Conservation (phyloP, 352 stramenopile species). For the Globisporangium ultimum region DNA sequence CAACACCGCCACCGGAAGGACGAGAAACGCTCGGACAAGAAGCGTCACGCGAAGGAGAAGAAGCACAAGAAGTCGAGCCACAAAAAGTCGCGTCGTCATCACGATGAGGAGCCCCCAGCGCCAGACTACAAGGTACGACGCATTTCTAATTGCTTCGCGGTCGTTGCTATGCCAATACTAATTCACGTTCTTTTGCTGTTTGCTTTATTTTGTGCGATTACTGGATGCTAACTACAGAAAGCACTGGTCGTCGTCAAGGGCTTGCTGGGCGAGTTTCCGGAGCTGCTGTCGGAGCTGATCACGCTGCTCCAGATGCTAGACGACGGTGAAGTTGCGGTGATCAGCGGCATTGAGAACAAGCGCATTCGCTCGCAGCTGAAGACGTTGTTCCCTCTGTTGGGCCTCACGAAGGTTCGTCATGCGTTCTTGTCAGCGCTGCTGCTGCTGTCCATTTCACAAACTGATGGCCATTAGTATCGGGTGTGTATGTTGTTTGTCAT, state of each 20-base stretch:
- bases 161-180: too few species aligned
- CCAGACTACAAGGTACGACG: conserved; percentile 9
- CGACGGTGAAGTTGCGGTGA: conserved; percentile 66
- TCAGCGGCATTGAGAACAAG: conserved; percentile 73
- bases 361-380: conserved; percentile 63
- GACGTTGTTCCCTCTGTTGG: conserved; percentile 68
- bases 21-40: conserved; percentile 29
- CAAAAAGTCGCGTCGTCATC: conserved; percentile 21
- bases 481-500: not conserved
- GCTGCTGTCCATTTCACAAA: not conserved
- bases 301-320: conserved; percentile 74
- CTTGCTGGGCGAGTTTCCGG: conserved; percentile 64
- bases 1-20: conserved; percentile 10
- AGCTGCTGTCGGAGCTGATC: conserved; percentile 60
- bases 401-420: conserved; percentile 45
- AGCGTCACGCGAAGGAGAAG: conserved; percentile 22
- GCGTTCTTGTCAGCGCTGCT: not conserved
- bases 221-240: conserved; percentile 20
- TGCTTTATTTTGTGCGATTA: not conserved
- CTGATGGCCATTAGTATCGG: not conserved
- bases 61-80: conserved; percentile 24
- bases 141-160: not conserved
- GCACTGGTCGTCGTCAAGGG: conserved; percentile 47
- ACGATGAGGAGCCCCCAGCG: conserved; percentile 21
- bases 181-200: too few species aligned